phyloP scores from a whole-genome alignment of 345 rosid genomes.

The Gossypium rotundifolium region DNA sequence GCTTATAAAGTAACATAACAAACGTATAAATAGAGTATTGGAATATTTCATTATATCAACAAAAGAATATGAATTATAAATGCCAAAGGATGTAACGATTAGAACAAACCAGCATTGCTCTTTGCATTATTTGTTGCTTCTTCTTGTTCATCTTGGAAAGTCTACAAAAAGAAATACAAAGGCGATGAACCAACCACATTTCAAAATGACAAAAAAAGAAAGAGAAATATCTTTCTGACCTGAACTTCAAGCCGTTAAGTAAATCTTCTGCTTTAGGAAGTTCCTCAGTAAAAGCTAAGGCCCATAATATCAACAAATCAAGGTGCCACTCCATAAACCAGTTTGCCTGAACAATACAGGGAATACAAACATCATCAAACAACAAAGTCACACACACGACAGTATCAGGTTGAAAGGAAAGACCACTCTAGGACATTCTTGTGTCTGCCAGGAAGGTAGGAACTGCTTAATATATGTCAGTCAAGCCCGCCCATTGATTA shows the following conservation, averaged over 20 bases:
- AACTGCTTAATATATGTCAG: background rate
- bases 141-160: constrained; percentile 55
- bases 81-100: constrained; percentile 13
- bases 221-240: constrained; percentile 36
- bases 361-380: background rate
- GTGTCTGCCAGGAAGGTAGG: background rate
- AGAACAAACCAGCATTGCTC: constrained; percentile 58
- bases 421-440: background rate
- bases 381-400: background rate
- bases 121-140: constrained; percentile 71
- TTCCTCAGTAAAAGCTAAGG: constrained; percentile 57
- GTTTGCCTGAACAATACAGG: constrained; percentile 35
- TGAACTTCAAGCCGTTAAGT: constrained; percentile 55
- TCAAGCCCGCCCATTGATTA: background rate
- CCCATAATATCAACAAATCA: constrained; percentile 77
- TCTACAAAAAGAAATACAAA: constrained; percentile 34
- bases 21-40: background rate
- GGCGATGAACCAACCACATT: constrained; percentile 6
- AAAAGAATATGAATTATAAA: background rate
- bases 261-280: constrained; percentile 63
- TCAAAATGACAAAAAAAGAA: constrained; percentile 1
- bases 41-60: background rate
- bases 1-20: background rate
- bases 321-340: constrained; percentile 84
- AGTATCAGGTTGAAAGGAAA: background rate